Conservation (phyloP, 495 filamentous ascomycete genomes). For the Aspergillus sparsus region DNA sequence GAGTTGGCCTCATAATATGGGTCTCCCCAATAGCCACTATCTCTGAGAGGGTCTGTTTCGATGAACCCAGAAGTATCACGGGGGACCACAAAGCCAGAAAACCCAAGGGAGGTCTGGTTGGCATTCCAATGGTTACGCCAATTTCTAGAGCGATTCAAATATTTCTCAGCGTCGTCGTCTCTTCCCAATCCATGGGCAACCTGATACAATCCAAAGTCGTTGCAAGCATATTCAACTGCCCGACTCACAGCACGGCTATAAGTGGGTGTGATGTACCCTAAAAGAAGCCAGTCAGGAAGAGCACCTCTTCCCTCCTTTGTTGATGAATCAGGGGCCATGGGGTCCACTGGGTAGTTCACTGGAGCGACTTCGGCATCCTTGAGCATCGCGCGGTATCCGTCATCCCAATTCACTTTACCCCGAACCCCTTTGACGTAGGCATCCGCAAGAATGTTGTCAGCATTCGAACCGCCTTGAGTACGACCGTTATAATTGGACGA, state of each 20-base stretch:
- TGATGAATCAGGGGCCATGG: constrained; percentile 59
- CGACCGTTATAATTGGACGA: constrained; percentile 72
- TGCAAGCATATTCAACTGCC: constrained; percentile 67
- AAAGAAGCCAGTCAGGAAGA: constrained; percentile 65
- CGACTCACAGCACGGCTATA: constrained; percentile 63
- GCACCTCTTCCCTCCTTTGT: constrained; percentile 73
- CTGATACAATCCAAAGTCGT: constrained; percentile 65
- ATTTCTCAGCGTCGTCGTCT: constrained; percentile 54
- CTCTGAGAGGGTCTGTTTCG: constrained; percentile 53
- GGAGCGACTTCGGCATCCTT: constrained; percentile 67
- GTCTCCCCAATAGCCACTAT: constrained; percentile 64
- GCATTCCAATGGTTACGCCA: constrained; percentile 77
- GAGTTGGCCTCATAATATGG: constrained; percentile 65
- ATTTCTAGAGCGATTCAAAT: constrained; percentile 63
- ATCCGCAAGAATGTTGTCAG: constrained; percentile 73
- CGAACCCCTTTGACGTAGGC: constrained; percentile 72
- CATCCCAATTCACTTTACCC: constrained; percentile 66
- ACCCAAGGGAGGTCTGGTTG: constrained; percentile 52
- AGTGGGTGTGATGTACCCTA: constrained; percentile 64
- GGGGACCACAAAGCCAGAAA: constrained; percentile 67
- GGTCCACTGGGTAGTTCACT: constrained; percentile 62
- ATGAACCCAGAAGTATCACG: constrained; percentile 57
- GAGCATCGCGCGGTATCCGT: constrained; percentile 68
- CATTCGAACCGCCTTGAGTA: constrained; percentile 72
- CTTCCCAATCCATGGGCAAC: constrained; percentile 56